These are phyloP conservation scores for Saccharomycopsis oosterbeekiorum DNA, from an alignment of 805 yeast species.

Conservation along the genomic window DNA sequence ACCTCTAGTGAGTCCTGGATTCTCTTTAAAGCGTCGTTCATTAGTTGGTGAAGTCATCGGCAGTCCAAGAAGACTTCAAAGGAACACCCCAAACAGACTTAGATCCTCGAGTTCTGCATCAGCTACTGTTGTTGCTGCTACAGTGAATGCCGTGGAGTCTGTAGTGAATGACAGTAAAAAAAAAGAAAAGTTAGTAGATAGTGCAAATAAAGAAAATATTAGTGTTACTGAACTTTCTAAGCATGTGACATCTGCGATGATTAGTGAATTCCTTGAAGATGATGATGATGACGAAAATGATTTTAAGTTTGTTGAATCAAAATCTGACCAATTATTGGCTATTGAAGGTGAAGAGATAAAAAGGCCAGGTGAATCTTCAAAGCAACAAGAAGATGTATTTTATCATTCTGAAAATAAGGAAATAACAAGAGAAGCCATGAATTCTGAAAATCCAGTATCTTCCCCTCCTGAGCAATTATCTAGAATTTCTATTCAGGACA, in stretches of 20 bases:
- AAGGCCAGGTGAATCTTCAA: background rate
- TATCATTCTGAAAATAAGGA: background rate
- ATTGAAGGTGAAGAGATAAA: background rate
- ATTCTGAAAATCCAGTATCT: background rate
- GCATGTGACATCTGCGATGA: background rate
- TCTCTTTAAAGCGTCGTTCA: conserved; percentile 13
- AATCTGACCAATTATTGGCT: background rate
- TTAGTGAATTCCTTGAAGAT: background rate
- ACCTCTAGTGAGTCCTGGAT: conserved; percentile 15
- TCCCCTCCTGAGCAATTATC: background rate
- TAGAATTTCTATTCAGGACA: background rate
- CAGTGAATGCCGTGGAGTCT: conserved; percentile 1
- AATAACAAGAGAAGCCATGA: background rate
- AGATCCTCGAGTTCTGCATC: background rate
- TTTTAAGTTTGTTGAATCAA: background rate
- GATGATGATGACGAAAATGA: background rate
- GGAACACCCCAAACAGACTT: conserved; percentile 1
- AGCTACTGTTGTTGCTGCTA: background rate
- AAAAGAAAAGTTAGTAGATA: background rate
- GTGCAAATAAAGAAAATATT: background rate
- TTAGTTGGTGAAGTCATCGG: conserved; percentile 15
- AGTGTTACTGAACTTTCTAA: background rate
- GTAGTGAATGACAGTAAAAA: background rate
- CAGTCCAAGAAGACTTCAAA: conserved; percentile 8
- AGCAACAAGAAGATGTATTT: background rate